phyloP scores from a whole-genome alignment of 179 eudicot species.

The Heliamphora pulchella region DNA sequence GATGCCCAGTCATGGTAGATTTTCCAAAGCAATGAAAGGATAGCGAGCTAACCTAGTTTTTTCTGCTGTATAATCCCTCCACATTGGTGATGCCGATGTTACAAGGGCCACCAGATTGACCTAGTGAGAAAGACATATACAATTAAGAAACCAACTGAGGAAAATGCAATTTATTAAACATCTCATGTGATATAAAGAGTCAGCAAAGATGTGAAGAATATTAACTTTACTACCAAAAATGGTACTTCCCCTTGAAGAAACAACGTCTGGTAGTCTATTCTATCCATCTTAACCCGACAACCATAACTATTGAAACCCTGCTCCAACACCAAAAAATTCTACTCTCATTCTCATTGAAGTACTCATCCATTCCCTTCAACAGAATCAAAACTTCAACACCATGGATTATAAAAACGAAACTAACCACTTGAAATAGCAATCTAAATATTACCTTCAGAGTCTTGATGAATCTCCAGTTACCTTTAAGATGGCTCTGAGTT shows the following conservation, averaged over 20 bases:
- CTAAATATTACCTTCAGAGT: neutral
- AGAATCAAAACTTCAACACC: neutral
- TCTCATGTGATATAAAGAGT: neutral
- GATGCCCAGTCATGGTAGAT: neutral
- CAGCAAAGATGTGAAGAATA: neutral
- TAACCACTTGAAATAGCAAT: neutral
- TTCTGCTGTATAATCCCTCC: neutral
- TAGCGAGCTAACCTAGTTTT: conserved; percentile 4
- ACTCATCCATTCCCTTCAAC: neutral
- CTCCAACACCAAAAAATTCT: neutral
- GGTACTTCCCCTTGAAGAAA: neutral
- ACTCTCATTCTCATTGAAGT: neutral
- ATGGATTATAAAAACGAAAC: neutral
- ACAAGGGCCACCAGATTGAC: neutral
- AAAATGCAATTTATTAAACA: neutral
- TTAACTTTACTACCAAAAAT: neutral
- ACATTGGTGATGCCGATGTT: conserved; percentile 3
- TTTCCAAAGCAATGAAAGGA: neutral
- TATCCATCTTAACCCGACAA: neutral
- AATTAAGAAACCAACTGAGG: neutral
- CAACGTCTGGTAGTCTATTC: neutral
- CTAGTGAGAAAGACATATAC: neutral
- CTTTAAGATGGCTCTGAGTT: neutral
- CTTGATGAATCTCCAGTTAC: neutral
- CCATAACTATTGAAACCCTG: too few species aligned